phyloP scores from a whole-genome alignment of 2,329 filamentous ascomycete genomes.

The Cladosporium velox region DNA sequence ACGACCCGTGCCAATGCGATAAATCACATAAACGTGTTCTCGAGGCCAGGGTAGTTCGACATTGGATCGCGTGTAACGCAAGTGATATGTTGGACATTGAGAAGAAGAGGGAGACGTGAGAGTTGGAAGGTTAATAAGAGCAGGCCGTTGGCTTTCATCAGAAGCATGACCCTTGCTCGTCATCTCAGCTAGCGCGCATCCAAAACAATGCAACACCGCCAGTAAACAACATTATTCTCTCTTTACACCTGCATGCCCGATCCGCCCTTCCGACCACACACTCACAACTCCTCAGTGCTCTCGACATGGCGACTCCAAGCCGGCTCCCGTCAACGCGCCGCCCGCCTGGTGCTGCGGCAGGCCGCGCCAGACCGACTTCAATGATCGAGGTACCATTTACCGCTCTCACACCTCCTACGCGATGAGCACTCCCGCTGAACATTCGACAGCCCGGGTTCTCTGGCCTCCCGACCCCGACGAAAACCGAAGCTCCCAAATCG shows the following conservation, averaged over 20 bases:
- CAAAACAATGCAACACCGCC: background rate
- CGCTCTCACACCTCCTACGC: background rate
- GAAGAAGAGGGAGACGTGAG: background rate
- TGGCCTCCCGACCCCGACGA: conserved; percentile 18
- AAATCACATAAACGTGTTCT: too few species aligned
- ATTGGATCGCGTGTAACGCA: too few species aligned
- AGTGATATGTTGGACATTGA: too few species aligned
- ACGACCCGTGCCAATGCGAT: too few species aligned
- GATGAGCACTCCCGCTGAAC: conserved; percentile 27
- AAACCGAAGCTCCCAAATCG: conserved; percentile 25
- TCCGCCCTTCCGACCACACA: background rate
- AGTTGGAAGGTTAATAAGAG: background rate
- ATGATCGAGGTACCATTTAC: conserved; percentile 35
- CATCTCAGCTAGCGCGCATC: background rate
- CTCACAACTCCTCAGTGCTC: background rate
- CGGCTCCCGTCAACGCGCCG: conserved; percentile 32
- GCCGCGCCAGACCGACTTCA: conserved; percentile 31
- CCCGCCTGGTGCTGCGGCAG: conserved; percentile 21
- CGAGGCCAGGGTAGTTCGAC: too few species aligned
- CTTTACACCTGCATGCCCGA: background rate
- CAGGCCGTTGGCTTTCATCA: background rate
- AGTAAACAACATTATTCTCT: background rate
- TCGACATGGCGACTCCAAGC: conserved; percentile 24
- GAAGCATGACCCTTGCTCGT: background rate
- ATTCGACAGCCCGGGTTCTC: conserved; percentile 20